A percentile compares a stretch with the other conserved stretches of the same genome.
Conservation (phyloP, 75 land plant species). For the Pinus taeda region DNA sequence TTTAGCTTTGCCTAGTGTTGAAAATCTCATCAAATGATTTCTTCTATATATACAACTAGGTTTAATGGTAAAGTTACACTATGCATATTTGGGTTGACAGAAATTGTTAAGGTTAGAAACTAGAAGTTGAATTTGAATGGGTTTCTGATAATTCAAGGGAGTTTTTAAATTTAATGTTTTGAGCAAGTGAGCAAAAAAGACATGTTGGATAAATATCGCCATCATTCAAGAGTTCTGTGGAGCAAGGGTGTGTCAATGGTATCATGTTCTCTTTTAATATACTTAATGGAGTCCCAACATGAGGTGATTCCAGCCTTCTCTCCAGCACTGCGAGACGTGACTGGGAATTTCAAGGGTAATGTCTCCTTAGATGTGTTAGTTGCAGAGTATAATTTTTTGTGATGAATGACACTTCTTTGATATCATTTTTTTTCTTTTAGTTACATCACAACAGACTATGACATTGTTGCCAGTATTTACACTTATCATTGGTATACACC, state of each 20-base stretch:
- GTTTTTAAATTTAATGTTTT: not conserved
- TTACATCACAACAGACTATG: conserved; percentile 73
- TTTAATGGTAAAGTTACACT: too few relatives aligned
- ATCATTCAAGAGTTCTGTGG: conserved; percentile 86
- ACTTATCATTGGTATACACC: conserved; percentile 42
- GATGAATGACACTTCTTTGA: too few relatives aligned
- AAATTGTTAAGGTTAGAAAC: too few relatives aligned
- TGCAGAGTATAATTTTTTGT: too few relatives aligned
- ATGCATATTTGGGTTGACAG: too few relatives aligned
- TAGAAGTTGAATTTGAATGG: too few relatives aligned
- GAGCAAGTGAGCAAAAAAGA: conserved; percentile 66
- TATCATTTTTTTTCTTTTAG: conserved; percentile 17
- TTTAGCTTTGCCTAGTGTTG: too few relatives aligned
- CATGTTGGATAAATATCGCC: conserved; percentile 72
- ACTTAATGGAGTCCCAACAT: conserved; percentile 78
- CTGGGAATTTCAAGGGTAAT: conserved; percentile 84
- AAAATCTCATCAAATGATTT: too few relatives aligned
- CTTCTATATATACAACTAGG: too few relatives aligned
- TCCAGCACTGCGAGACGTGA: conserved; percentile 52
- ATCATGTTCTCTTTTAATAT: conserved; percentile 84
- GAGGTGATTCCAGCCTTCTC: conserved; percentile 74
- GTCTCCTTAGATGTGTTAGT: not conserved
- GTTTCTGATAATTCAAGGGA: too few relatives aligned
- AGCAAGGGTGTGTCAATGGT: conserved; percentile 52
- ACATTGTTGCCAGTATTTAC: conserved; percentile 59